phyloP scores from a whole-genome alignment of 228 moss, liverwort and hornwort species.

The Sphagnum magellanicum region DNA sequence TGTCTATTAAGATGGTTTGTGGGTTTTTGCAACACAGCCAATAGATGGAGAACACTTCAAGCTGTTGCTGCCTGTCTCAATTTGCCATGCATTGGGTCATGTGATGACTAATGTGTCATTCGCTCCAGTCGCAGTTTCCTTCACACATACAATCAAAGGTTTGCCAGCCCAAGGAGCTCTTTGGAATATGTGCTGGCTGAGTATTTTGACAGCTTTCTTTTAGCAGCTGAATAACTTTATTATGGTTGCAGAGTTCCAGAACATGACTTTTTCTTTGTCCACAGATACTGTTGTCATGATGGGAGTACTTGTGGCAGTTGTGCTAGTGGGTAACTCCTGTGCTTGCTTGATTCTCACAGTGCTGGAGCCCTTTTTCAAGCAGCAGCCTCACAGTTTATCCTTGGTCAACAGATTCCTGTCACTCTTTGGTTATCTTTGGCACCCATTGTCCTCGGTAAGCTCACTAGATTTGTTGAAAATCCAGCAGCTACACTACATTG shows the following conservation, averaged over 20 bases:
- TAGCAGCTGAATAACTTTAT: not conserved
- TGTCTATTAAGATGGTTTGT: not conserved
- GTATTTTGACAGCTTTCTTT: not conserved
- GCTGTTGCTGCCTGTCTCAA: constrained; percentile 67
- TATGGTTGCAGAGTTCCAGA: not conserved
- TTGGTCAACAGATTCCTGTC: constrained; percentile 72
- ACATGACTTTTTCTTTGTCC: not conserved
- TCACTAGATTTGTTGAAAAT: not conserved
- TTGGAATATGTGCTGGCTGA: not conserved
- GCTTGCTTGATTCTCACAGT: constrained; percentile 24
- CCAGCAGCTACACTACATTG: not conserved
- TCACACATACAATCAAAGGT: constrained; percentile 97
- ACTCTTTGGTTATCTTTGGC: constrained; percentile 71
- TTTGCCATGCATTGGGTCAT: constrained; percentile 95
- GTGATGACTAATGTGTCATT: constrained; percentile 97
- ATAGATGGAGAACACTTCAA: constrained; percentile 58
- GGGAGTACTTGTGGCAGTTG: not conserved
- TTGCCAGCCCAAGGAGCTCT: not conserved
- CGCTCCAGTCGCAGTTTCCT: constrained; percentile 92
- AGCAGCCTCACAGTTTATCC: constrained; percentile 89
- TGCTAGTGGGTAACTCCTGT: not conserved
- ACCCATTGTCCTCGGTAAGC: constrained; percentile 75
- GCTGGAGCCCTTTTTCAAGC: constrained; percentile 97
- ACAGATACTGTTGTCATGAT: not conserved
- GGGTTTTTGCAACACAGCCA: constrained; percentile 24